Percentiles rank a stretch among this genome's conserved stretches.
Conservation (phyloP, 805 yeast species). For the Yamadazyma sp. region DNA sequence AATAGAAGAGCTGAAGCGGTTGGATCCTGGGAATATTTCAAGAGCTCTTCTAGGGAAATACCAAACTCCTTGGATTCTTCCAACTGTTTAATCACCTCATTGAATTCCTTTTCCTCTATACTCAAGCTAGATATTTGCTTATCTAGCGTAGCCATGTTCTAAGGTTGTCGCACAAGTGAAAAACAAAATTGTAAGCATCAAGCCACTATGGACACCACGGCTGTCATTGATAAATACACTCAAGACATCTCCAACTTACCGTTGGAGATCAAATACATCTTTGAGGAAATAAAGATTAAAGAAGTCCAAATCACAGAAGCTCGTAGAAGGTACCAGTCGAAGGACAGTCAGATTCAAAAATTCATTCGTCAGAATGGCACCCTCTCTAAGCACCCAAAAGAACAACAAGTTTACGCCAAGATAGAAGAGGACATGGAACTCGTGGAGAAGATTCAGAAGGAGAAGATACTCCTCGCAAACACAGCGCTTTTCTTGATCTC, state of each 20-base stretch:
- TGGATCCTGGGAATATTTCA: constrained; percentile 15
- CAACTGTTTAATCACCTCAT: neutral
- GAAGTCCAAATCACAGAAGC: constrained; percentile 68
- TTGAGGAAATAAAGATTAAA: constrained; percentile 73
- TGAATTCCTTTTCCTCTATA: too few relatives aligned
- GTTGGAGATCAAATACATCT: constrained; percentile 74
- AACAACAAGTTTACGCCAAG: constrained; percentile 60
- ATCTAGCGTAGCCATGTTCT: too few relatives aligned
- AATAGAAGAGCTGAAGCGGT: constrained; percentile 14
- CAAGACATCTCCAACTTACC: constrained; percentile 81
- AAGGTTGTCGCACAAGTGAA: too few relatives aligned
- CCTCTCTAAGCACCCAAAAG: constrained; percentile 77
- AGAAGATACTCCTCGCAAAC: constrained; percentile 75
- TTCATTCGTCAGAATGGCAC: constrained; percentile 83
- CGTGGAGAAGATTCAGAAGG: constrained; percentile 65
- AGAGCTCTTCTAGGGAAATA: constrained; percentile 2
- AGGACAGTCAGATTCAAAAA: constrained; percentile 81
- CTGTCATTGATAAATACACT: constrained; percentile 49
- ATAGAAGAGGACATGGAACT: constrained; percentile 66
- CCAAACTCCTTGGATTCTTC: neutral
- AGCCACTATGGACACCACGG: constrained; percentile 88
- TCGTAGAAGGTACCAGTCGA: constrained; percentile 61
- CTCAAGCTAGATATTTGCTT: too few relatives aligned
- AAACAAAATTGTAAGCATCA: too few relatives aligned
- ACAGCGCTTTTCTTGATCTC: constrained; percentile 78